phyloP scores from a whole-genome alignment of 192 early-diverging fungal genomes.

The Linnemannia zychae region DNA sequence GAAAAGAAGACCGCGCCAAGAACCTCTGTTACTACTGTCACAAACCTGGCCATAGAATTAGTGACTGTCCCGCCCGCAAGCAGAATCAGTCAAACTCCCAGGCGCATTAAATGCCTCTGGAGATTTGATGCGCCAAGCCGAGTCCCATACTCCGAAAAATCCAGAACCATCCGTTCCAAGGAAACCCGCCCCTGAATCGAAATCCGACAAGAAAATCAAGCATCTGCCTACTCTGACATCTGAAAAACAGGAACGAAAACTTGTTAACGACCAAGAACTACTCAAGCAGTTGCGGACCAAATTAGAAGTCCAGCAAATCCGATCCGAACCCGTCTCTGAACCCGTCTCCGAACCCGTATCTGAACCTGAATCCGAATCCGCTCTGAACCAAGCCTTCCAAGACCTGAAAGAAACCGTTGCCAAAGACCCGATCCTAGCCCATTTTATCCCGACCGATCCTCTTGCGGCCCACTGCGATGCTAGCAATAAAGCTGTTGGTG shows the following conservation, averaged over 20 bases:
- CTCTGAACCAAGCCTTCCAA: too few relatives aligned
- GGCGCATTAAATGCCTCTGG: conserved; percentile 12
- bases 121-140: not conserved
- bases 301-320: not conserved
- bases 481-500: too few relatives aligned
- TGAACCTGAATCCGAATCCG: not conserved
- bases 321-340: not conserved
- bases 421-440: too few relatives aligned
- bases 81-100: not conserved
- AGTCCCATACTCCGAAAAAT: not conserved
- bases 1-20: not conserved
- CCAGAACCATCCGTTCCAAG: conserved; percentile 5
- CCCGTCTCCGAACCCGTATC: not conserved
- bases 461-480: too few relatives aligned
- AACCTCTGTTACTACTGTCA: not conserved
- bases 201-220: not conserved
- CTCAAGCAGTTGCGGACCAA: not conserved
- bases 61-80: not conserved
- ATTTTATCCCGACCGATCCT: too few relatives aligned
- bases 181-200: not conserved
- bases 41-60: not conserved
- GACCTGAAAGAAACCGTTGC: too few relatives aligned
- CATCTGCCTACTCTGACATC: not conserved
- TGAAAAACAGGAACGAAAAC: not conserved
- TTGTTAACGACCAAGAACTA: not conserved